These are phyloP conservation scores for Raphidocelis subcapitata DNA, from an alignment of 139 green algal genomes.

Conservation along the genomic window DNA sequence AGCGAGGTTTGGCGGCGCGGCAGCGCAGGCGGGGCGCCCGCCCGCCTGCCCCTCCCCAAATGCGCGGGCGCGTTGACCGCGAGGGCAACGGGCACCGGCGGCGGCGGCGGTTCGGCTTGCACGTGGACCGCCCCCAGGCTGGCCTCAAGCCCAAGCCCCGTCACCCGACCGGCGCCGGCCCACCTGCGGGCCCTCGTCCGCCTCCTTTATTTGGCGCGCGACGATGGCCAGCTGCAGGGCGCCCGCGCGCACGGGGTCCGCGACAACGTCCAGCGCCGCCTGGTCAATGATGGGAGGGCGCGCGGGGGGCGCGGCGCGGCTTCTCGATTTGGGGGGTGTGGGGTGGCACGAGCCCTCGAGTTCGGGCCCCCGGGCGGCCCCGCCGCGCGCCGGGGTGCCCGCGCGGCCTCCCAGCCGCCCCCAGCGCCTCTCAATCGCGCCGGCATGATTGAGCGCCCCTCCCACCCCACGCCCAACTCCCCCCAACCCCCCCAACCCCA, in stretches of 20 bases:
- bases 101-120: not conserved
- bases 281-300: no score
- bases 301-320: no score
- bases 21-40: no score
- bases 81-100: not conserved
- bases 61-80: not conserved
- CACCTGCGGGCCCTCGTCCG: not conserved
- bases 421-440: no score
- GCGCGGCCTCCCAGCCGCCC: no score
- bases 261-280: constrained; percentile 40
- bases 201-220: constrained; percentile 19
- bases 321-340: no score
- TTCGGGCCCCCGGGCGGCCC: no score
- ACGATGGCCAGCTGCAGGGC: constrained; percentile 41
- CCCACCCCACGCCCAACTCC: no score
- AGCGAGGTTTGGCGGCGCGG: no score
- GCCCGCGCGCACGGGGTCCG: constrained; percentile 1
- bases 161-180: not conserved
- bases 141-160: not conserved
- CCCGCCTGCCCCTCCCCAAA: constrained; percentile 20
- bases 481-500: not conserved
- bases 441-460: no score
- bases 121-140: not conserved
- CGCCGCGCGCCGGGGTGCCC: no score
- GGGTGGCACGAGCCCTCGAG: no score